Percentiles rank a stretch among this genome's conserved stretches.
Conservation (phyloP, 2,329 filamentous ascomycete species). For the Neopestalotiopsis sp. region DNA sequence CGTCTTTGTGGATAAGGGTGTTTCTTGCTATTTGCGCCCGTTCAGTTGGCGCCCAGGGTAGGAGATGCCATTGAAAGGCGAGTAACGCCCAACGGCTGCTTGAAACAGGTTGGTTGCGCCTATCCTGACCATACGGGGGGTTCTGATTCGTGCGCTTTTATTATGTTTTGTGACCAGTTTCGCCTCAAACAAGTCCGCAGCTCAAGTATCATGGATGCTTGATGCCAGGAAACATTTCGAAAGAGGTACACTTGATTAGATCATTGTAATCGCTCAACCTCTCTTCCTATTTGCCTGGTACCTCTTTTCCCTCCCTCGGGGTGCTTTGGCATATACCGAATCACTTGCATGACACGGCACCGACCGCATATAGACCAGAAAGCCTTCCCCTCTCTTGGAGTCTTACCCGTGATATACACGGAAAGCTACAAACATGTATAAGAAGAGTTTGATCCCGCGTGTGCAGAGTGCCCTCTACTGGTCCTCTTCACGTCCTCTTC, state of each 20-base stretch:
- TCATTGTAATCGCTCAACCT: neutral
- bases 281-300: too few species aligned
- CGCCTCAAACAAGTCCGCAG: neutral
- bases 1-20: too few species aligned
- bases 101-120: too few species aligned
- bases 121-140: neutral
- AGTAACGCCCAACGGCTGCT: too few species aligned
- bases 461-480: neutral
- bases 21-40: too few species aligned
- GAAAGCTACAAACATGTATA: neutral
- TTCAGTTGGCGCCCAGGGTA: too few species aligned
- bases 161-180: neutral
- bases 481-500: neutral
- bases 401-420: constrained; percentile 1
- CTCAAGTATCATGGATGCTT: neutral
- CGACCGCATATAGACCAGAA: neutral
- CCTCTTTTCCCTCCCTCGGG: neutral
- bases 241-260: neutral
- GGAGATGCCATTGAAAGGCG: too few species aligned
- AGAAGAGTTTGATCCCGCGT: constrained; percentile 10
- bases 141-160: constrained; percentile 20
- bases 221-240: neutral
- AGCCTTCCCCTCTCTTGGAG: constrained; percentile 8
- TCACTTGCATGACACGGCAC: neutral
- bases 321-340: neutral